Conservation (phyloP, 2,329 filamentous ascomycete species). For the Sclerotinia trifoliorum region DNA sequence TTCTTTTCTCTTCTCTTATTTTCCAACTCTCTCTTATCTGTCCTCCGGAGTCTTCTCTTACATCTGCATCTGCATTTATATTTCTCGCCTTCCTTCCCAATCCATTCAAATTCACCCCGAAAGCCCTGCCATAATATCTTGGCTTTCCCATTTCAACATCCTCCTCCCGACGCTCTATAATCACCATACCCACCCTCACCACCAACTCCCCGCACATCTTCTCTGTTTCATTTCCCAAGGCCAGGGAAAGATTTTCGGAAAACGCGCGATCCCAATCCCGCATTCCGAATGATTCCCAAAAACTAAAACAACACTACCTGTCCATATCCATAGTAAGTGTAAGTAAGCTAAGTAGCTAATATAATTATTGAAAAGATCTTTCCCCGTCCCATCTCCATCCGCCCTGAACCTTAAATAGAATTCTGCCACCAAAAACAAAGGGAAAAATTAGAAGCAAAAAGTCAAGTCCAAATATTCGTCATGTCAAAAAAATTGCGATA, state of each 20-base stretch:
- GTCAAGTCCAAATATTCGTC: neutral
- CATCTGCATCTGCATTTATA: neutral
- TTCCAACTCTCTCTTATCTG: neutral
- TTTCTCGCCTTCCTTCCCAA: neutral
- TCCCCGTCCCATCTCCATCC: neutral
- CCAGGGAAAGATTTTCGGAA: neutral
- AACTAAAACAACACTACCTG: conserved; percentile 11
- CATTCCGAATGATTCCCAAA: conserved; percentile 13
- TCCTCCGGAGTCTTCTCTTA: neutral
- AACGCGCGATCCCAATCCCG: neutral
- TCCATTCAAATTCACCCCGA: neutral
- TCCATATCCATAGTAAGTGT: conserved; percentile 17
- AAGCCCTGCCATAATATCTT: neutral
- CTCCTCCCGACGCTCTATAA: neutral
- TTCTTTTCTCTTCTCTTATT: neutral
- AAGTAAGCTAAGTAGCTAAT: conserved; percentile 17
- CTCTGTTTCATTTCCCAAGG: neutral
- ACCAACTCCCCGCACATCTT: neutral
- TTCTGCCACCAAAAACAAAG: neutral
- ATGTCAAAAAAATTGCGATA: neutral
- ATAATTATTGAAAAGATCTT: conserved; percentile 18
- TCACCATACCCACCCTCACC: too few relatives aligned
- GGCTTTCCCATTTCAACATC: neutral
- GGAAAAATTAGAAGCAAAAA: neutral
- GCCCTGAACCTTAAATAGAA: neutral